These are phyloP conservation scores for Entoloma clypeatum DNA, from an alignment of 1,284 basidiomycete genomes.

Conservation along the genomic window DNA sequence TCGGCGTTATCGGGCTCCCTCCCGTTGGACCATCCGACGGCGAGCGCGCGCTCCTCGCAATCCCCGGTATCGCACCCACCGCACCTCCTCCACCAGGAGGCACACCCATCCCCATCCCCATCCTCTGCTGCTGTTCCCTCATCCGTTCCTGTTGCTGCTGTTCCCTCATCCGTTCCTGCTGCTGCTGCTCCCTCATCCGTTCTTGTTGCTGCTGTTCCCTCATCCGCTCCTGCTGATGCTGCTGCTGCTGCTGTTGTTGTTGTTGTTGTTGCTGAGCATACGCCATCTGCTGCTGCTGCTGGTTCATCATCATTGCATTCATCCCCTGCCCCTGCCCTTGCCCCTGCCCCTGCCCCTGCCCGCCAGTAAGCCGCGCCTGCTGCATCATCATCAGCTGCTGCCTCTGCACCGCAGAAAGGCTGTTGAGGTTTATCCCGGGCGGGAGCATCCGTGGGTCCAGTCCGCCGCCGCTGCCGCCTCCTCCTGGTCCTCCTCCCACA, in stretches of 20 bases:
- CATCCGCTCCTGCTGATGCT: slow-evolving; percentile 31
- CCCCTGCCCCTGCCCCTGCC: slow-evolving; percentile 12
- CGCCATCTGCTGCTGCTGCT: slow-evolving; percentile 17
- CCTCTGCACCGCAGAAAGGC: slow-evolving; percentile 36
- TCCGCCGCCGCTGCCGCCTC: slow-evolving; percentile 21
- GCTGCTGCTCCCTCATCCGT: slow-evolving; percentile 31
- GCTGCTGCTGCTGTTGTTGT: slow-evolving; percentile 22
- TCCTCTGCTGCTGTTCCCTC: slow-evolving; percentile 21
- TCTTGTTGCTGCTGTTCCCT: slow-evolving; percentile 33
- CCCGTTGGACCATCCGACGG: slow-evolving; percentile 60
- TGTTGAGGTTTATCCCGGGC: slow-evolving; percentile 32
- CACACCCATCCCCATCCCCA: slow-evolving; percentile 34
- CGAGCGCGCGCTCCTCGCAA: slow-evolving; percentile 65
- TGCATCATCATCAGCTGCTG: slow-evolving; percentile 44
- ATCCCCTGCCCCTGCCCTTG: slow-evolving; percentile 13
- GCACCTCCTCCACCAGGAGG: slow-evolving; percentile 49
- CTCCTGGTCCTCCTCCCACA: slow-evolving; percentile 16
- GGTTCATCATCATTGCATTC: slow-evolving; percentile 23
- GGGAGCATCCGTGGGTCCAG: slow-evolving; percentile 28
- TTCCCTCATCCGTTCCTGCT: slow-evolving; percentile 21
- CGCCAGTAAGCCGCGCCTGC: slow-evolving; percentile 25
- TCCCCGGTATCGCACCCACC: slow-evolving; percentile 52
- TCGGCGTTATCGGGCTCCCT: slow-evolving; percentile 58
- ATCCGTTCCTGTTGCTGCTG: slow-evolving; percentile 38
- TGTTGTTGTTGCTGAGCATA: slow-evolving; percentile 19